Evolutionary conservation across 2,329 filamentous ascomycete species (phyloP).

Genomic region (Ramichloridium luteum): DNA sequence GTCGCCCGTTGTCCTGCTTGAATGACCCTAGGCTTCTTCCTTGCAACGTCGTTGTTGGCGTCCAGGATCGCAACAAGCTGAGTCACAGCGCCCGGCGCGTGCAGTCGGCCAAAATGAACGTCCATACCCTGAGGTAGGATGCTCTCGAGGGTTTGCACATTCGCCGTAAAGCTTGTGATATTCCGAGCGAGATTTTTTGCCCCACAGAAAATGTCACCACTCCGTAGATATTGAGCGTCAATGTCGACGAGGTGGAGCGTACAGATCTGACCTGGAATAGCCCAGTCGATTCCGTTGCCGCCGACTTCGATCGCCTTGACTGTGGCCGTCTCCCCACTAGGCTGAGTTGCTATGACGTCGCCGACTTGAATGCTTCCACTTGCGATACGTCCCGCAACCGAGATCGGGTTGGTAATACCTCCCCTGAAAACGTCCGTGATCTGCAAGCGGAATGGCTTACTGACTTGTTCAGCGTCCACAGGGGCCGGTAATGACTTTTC

Average conservation of each 20-base stretch:
- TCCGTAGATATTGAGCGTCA: slow-evolving; percentile 57
- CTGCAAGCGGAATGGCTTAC: slow-evolving; percentile 72
- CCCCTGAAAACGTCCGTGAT: slow-evolving; percentile 78
- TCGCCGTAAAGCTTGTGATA: slow-evolving; percentile 63
- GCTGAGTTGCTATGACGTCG: slow-evolving; percentile 67
- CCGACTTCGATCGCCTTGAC: slow-evolving; percentile 75
- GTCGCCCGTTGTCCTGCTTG: slow-evolving; percentile 65
- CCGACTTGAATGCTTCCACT: slow-evolving; percentile 73
- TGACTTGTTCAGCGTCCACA: slow-evolving; percentile 31
- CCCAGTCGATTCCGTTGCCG: slow-evolving; percentile 65
- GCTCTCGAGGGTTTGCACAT: slow-evolving; percentile 80
- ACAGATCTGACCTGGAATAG: slow-evolving; percentile 81
- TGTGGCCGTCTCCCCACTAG: slow-evolving; percentile 65
- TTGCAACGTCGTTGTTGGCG: slow-evolving; percentile 57
- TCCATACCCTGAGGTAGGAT: slow-evolving; percentile 82
- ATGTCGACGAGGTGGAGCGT: slow-evolving; percentile 75
- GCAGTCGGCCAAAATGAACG: slow-evolving; percentile 72
- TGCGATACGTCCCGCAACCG: slow-evolving; percentile 75
- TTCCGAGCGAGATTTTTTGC: slow-evolving; percentile 50
- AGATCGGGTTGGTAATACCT: slow-evolving; percentile 67
- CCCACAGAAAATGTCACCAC: slow-evolving; percentile 78
- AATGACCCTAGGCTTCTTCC: slow-evolving; percentile 76
- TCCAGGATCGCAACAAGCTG: slow-evolving; percentile 63
- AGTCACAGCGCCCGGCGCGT: slow-evolving; percentile 62
- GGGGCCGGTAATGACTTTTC: slow-evolving; percentile 66